Evolutionary conservation across 306 rosid genomes (phyloP), one percentile per base, ranked within the genome.

Genomic region (Rosa persica): DNA sequence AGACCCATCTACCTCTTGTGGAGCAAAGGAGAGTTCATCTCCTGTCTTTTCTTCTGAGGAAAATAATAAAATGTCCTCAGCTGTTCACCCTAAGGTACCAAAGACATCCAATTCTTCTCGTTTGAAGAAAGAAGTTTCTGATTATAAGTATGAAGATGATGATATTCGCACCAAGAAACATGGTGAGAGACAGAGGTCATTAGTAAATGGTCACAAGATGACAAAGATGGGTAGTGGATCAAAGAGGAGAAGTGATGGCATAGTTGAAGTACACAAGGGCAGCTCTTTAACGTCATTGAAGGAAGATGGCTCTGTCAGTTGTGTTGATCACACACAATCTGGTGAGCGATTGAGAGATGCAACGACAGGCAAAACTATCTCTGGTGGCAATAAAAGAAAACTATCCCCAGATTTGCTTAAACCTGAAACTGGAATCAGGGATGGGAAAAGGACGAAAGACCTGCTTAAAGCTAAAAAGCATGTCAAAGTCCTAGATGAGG

Each of bases 371-470:
- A 89, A 88, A 78, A 80, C 8, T 76, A 67, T 80, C 61, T 71
- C 88, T 79, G 79, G 85, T 72, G 67, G 73, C 79, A 86, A 72
- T 36, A 82, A 75, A 80, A 75, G 40, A 42, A 86, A 82, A 46
- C 38, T 54, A 72, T 84, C 86, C 61, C 75, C 85, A 22, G 87
- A 74, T 72, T 81, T 83, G 75, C 83, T 64, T 64, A 84, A 80
- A 68, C 79, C 89, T 74, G 89, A 67, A 49, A 54, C 82, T 72
- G 89, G 81, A 80, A 65, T 68, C 69, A 73, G 64, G 83, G 74
- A 61, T 78, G 92, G 85, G 47, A 87, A 69, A 81, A 91, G 83
- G 85, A 67, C 84, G 15, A 89, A 82, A 79, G 94, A 78, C 36
- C 20, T 74, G 57, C 44, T 72, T 62, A 87, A 85, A 73, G 70